phyloP scores from a whole-genome alignment of 345 rosid genomes.

The Physaria fendleri region DNA sequence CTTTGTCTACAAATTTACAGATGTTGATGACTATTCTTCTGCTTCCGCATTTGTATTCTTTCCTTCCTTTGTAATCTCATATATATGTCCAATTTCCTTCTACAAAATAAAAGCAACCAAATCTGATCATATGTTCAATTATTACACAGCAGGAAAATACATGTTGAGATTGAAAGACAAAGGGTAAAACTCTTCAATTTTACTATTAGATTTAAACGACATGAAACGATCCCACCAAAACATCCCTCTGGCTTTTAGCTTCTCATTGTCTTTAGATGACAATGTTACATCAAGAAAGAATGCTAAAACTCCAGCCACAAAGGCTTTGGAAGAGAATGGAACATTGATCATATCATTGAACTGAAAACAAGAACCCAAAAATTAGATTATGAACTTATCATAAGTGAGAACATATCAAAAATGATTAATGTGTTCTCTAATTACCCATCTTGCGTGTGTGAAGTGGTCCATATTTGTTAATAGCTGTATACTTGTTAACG shows the following conservation, averaged over 20 bases:
- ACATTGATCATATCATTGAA: conserved; percentile 97
- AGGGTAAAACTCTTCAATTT: conserved; percentile 92
- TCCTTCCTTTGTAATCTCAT: no score
- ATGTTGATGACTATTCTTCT: no score
- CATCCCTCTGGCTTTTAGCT: conserved; percentile 75
- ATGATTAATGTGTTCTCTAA: not conserved
- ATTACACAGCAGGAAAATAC: conserved; percentile 86
- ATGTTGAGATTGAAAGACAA: conserved; percentile 93
- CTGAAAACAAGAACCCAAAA: conserved; percentile 32
- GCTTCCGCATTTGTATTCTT: no score
- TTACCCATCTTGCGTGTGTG: conserved; percentile 71
- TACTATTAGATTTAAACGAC: conserved; percentile 75
- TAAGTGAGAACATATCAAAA: not conserved
- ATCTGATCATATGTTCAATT: no score
- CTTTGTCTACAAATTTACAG: no score
- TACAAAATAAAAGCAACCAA: no score
- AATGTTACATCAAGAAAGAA: conserved; percentile 62
- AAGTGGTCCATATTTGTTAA: conserved; percentile 44
- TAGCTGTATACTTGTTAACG: no score
- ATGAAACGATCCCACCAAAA: conserved; percentile 88
- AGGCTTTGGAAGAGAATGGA: conserved; percentile 79
- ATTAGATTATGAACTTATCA: not conserved
- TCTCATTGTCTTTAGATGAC: conserved; percentile 47
- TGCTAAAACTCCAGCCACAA: conserved; percentile 74
- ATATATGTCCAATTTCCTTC: no score